phyloP scores from a whole-genome alignment of 2,329 filamentous ascomycete genomes.

The Venturia asperata region DNA sequence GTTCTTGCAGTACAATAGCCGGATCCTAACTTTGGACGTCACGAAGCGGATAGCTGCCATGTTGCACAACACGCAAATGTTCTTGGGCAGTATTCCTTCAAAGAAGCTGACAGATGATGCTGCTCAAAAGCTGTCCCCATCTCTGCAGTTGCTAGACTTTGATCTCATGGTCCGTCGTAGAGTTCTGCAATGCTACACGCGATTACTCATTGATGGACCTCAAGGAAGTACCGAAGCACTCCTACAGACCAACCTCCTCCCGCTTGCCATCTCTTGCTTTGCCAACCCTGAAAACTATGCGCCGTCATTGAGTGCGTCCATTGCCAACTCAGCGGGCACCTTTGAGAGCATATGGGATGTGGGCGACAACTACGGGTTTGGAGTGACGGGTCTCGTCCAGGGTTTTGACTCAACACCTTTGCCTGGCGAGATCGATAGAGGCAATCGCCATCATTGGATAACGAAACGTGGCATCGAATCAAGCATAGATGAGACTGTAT shows the following conservation, averaged over 20 bases:
- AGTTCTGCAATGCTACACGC: constrained; percentile 90
- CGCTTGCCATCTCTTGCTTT: constrained; percentile 82
- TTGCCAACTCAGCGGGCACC: constrained; percentile 79
- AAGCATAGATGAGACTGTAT: constrained; percentile 50
- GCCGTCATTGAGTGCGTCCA: constrained; percentile 78
- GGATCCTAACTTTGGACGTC: constrained; percentile 85
- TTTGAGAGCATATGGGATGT: constrained; percentile 96
- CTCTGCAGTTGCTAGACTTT: constrained; percentile 81
- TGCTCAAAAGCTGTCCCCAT: constrained; percentile 72
- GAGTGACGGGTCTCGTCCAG: constrained; percentile 75
- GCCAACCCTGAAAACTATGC: constrained; percentile 86
- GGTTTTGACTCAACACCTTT: constrained; percentile 67
- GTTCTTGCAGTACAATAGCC: constrained; percentile 89
- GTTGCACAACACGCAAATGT: constrained; percentile 89
- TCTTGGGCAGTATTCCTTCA: constrained; percentile 73
- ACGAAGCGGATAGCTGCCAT: constrained; percentile 87
- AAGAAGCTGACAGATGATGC: constrained; percentile 85
- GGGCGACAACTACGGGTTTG: constrained; percentile 89
- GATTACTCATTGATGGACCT: constrained; percentile 81
- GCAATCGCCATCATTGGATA: constrained; percentile 43
- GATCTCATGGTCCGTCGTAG: constrained; percentile 88
- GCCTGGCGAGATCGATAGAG: constrained; percentile 50
- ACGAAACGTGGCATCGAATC: constrained; percentile 55
- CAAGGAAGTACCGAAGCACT: constrained; percentile 77
- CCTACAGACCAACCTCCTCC: constrained; percentile 83